Conservation (phyloP, 495 filamentous ascomycete genomes). For the Trichoderma orchidacearum region DNA sequence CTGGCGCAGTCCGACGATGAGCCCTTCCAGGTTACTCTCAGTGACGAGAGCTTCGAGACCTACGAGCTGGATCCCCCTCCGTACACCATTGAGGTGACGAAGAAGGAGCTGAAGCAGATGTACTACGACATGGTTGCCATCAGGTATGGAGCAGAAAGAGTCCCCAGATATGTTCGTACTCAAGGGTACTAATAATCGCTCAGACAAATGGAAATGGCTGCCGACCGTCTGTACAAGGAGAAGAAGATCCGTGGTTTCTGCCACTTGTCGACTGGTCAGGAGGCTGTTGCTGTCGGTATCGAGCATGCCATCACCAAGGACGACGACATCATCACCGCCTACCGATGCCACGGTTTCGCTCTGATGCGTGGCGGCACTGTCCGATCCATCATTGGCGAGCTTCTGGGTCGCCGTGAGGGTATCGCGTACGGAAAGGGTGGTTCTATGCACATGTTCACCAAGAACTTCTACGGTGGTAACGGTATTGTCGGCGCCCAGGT, state of each 20-base stretch:
- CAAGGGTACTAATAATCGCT: slow-evolving; percentile 1
- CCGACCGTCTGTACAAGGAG: slow-evolving; percentile 96
- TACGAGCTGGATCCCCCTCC: slow-evolving; percentile 94
- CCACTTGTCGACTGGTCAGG: slow-evolving; percentile 93
- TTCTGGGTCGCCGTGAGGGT: slow-evolving; percentile 86
- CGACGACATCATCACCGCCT: slow-evolving; percentile 93
- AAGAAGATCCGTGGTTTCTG: slow-evolving; percentile 99
- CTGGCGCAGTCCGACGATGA: slow-evolving; percentile 70
- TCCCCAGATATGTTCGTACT: slow-evolving; percentile 1
- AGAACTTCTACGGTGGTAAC: slow-evolving; percentile 96
- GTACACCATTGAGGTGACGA: slow-evolving; percentile 84
- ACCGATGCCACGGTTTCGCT: slow-evolving; percentile 97
- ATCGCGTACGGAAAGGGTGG: slow-evolving; percentile 98
- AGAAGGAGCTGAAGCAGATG: slow-evolving; percentile 96
- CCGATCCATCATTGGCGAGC: slow-evolving; percentile 89
- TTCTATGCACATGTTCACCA: slow-evolving; percentile 99
- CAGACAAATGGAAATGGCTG: slow-evolving; percentile 99
- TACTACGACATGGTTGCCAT: slow-evolving; percentile 94
- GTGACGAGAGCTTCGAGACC: slow-evolving; percentile 97
- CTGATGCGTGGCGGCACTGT: slow-evolving; percentile 90
- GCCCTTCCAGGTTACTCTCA: slow-evolving; percentile 82
- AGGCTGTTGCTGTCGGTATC: slow-evolving; percentile 93
- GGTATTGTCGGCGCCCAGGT: slow-evolving; percentile 99
- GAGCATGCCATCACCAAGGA: slow-evolving; percentile 85
- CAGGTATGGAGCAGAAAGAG: slow-evolving; percentile 42